Evolutionary conservation across 1,284 basidiomycete species (phyloP), one percentile per base, ranked within the genome.

Genomic region (Boletus smithii): DNA sequence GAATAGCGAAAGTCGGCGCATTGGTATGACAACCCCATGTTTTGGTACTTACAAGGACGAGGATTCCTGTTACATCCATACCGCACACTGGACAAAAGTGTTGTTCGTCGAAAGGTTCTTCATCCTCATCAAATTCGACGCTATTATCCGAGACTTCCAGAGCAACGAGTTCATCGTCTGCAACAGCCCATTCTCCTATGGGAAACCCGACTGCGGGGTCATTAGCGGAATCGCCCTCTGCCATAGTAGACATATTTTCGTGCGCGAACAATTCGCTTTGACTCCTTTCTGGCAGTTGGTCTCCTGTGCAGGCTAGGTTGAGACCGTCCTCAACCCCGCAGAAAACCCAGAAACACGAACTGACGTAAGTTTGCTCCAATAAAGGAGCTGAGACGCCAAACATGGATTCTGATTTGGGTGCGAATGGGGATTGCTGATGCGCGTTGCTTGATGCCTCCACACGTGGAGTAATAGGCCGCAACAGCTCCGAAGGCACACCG

Each of bases 101-200:
- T 23, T 43, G 51, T 14, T 48, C 35, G 24, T 40, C 30, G 1
- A 22, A 48, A 38, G 9, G 34, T 30, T 31, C 42, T 2, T 41
- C 45, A 8, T 8, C 37, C n/a, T 58, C 61, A 26, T 59, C 56
- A 1, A 50, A 17, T 24, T 63, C 59, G 14, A 51, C 24, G 7
- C 39, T 42, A 16, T 67, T 53, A 20, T 68, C 68, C 14, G 49
- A 53, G 29, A 44, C 37, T 33, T 69, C 62, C 26, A 60, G 53
- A 20, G 57, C 46, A 38, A 54, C 62, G 10, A 69, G 56, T 63
- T 86, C 84, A 53, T 86, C 83, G 53, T 88, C 83, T 6, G 75
- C 80, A 55, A 63, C 76, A 32, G 67, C 73, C 85, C 85, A 87
- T 16, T 77, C 76, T 22, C 71, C 62, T 4, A 57, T 24, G 14